Base-by-base conservation (phyloP, 2,329 filamentous ascomycete genomes). In the Metarhizium robertsii region DNA sequence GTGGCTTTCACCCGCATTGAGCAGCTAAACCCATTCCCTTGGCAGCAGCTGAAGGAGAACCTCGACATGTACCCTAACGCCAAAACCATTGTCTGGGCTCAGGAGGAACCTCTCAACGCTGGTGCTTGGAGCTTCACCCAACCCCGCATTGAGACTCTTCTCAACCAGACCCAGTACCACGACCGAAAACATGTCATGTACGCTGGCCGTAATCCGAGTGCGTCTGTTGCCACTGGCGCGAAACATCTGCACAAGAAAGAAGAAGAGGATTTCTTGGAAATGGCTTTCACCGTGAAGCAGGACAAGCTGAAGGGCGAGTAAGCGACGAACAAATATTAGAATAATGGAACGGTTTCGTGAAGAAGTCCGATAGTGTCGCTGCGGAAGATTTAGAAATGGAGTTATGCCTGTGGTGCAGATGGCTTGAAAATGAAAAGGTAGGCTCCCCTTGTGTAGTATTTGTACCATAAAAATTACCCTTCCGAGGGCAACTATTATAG, bases 21-120 rank as follows among this genome's bases (percentile, higher is more conserved):
- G 78, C 94, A 99, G 77, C 83, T 99, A 58, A 92, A 99, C 78
- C 94, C 94, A 67, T 99, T 99, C 89, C 94, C 94, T 53, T 99
- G 94, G 92, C 86, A 92, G 65, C 91, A 94, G 74, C 84, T 99
- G 55, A 90, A 88, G 79, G 92, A 97, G 73, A 97, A 97, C 78
- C 82, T 99, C 54, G 92, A 99, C 78, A 84, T 79, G 73, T 99
- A 99, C 79, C 90, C 92, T 70, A 99, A 99, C 73, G 92, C 92
- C 65, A 90, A 96, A 81, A 92, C 91, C 61, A 91, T 99, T 62
- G 91, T 99, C 60, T 99, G 92, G 92, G 86, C 84, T 64, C 94
- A 99, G 75, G 94, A 99, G 73, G 94, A 99, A 79, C 94, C 94
- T 36, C 83, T 99, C 58, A 99, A 99, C 71, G 94, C 94, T 8